Percentiles rank a stretch among this genome's conserved stretches.
Evolutionary conservation across 192 early-diverging fungal species (phyloP).

Genomic region (Coemansia biformis): DNA sequence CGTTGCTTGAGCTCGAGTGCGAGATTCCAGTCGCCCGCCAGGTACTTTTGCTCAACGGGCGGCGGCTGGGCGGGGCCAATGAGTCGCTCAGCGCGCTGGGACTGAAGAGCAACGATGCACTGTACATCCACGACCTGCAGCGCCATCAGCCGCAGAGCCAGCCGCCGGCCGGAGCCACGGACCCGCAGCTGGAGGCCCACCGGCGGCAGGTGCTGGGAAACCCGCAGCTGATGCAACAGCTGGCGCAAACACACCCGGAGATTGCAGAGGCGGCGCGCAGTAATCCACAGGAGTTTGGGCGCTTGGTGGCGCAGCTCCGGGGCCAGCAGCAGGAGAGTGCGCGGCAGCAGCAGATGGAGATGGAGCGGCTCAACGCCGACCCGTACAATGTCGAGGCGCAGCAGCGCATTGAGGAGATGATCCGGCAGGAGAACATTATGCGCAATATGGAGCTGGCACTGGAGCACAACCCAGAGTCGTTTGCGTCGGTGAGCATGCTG

Average conservation of each 20-base stretch:
- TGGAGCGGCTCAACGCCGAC: slow-evolving; percentile 62
- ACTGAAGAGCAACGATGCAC: slow-evolving; percentile 67
- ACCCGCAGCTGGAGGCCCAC: slow-evolving; percentile 19
- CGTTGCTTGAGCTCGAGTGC: slow-evolving; percentile 82
- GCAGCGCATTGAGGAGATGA: slow-evolving; percentile 83
- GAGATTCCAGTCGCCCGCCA: slow-evolving; percentile 42
- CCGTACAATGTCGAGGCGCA: slow-evolving; percentile 91
- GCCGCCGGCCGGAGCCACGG: neutral
- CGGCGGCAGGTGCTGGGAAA: slow-evolving; percentile 35
- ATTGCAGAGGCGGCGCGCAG: slow-evolving; percentile 30
- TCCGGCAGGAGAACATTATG: slow-evolving; percentile 75
- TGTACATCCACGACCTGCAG: slow-evolving; percentile 54
- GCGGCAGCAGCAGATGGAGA: slow-evolving; percentile 45
- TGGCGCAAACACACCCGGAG: slow-evolving; percentile 20
- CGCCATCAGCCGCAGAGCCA: neutral
- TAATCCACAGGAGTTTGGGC: slow-evolving; percentile 18
- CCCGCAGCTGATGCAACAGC: slow-evolving; percentile 23
- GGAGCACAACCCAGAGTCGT: slow-evolving; percentile 92
- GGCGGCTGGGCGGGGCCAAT: slow-evolving; percentile 54
- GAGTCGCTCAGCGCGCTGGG: slow-evolving; percentile 62
- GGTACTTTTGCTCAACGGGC: slow-evolving; percentile 61
- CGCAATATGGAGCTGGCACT: slow-evolving; percentile 81
- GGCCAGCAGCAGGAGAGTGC: slow-evolving; percentile 7
- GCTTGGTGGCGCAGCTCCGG: slow-evolving; percentile 14
- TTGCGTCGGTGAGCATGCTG: slow-evolving; percentile 85